Percentiles rank a stretch among this genome's conserved stretches.
phyloP scores from a whole-genome alignment of 192 early-diverging fungal species.

The Coemansia sp. region DNA sequence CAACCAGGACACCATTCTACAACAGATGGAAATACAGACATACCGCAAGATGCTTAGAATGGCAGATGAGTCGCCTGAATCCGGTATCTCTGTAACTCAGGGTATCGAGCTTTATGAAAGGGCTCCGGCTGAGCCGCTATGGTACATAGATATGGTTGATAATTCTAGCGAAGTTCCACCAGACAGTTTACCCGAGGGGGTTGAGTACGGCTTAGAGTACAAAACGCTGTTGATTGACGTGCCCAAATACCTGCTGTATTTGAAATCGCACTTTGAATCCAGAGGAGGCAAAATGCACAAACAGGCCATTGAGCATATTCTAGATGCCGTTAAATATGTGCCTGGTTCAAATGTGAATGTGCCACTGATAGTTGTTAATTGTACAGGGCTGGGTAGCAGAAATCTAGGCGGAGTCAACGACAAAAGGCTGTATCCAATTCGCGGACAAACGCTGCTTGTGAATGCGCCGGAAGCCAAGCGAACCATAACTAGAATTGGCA shows the following conservation, averaged over 20 bases:
- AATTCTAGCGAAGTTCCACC: slow-evolving; percentile 5
- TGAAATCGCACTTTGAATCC: slow-evolving; percentile 15
- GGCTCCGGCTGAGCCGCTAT: slow-evolving; percentile 3
- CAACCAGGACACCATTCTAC: slow-evolving; percentile 41
- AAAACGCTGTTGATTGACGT: slow-evolving; percentile 40
- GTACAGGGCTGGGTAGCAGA: slow-evolving; percentile 70
- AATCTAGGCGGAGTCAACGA: slow-evolving; percentile 73
- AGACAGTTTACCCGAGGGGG: slow-evolving; percentile 12
- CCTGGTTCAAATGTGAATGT: neutral
- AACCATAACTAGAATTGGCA: slow-evolving; percentile 56
- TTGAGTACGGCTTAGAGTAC: slow-evolving; percentile 29
- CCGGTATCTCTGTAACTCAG: slow-evolving; percentile 22
- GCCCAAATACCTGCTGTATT: slow-evolving; percentile 28
- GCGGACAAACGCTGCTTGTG: slow-evolving; percentile 81
- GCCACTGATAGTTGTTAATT: slow-evolving; percentile 65
- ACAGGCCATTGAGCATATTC: slow-evolving; percentile 15
- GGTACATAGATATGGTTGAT: slow-evolving; percentile 16
- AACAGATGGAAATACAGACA: slow-evolving; percentile 35
- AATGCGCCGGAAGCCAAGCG: slow-evolving; percentile 65
- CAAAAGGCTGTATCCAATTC: slow-evolving; percentile 64
- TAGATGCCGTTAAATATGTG: slow-evolving; percentile 9
- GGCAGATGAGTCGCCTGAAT: slow-evolving; percentile 14
- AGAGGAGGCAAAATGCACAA: slow-evolving; percentile 17
- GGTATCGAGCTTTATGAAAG: slow-evolving; percentile 19
- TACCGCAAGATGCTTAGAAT: slow-evolving; percentile 20